A percentile compares a stretch with the other conserved stretches of the same genome.
These are phyloP conservation scores for Grosmannia serpens DNA, from an alignment of 2,329 filamentous ascomycete species.

Conservation along the genomic window DNA sequence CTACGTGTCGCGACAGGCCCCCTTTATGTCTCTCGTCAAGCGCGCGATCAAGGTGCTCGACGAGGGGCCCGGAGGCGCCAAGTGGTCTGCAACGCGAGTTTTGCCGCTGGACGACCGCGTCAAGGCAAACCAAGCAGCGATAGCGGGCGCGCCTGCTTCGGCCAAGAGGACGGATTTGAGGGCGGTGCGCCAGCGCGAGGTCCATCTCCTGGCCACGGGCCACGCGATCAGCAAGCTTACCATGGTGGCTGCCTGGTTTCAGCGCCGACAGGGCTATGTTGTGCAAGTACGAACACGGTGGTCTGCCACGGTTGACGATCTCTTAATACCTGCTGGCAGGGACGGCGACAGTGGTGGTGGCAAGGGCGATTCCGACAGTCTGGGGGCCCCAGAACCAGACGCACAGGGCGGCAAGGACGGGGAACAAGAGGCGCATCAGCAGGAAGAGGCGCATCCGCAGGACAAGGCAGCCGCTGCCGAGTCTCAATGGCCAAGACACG, in stretches of 20 bases:
- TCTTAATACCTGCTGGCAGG: conserved; percentile 31
- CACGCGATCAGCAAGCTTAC: conserved; percentile 54
- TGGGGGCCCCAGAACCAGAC: background rate
- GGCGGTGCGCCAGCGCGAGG: conserved; percentile 20
- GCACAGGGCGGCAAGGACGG: background rate
- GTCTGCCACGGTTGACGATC: conserved; percentile 55
- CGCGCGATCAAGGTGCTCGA: conserved; percentile 53
- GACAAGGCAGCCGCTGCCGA: background rate
- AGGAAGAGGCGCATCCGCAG: background rate
- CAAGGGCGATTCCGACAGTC: background rate
- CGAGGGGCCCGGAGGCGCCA: conserved; percentile 31
- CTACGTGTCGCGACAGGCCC: conserved; percentile 53
- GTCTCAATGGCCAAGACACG: background rate
- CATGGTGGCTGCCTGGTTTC: conserved; percentile 52
- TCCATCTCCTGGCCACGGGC: conserved; percentile 43
- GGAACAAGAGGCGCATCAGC: too few species aligned
- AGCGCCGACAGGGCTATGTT: conserved; percentile 44
- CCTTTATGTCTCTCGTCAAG: conserved; percentile 57
- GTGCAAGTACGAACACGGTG: conserved; percentile 52
- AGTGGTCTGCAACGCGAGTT: conserved; percentile 35
- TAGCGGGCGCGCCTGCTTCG: conserved; percentile 3
- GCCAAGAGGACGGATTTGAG: background rate
- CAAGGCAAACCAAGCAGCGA: conserved; percentile 23
- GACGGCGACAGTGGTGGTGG: conserved; percentile 12
- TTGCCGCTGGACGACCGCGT: conserved; percentile 35